Evolutionary conservation across 2,329 filamentous ascomycete species (phyloP).

Genomic region (Phaeophleospora eucalypticola): DNA sequence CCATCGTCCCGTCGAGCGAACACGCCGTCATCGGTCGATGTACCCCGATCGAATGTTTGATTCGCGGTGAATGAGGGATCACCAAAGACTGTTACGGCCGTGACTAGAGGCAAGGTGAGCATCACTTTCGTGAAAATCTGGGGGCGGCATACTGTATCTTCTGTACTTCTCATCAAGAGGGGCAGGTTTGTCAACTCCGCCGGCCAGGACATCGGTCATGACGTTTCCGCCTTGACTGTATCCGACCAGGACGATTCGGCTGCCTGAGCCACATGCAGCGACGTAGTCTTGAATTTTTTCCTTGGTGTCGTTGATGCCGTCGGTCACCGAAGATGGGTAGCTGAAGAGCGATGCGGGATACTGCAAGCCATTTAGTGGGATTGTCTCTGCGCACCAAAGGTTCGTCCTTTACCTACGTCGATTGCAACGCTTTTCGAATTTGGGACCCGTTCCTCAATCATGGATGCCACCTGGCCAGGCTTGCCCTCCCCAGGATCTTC

Average conservation of each 20-base stretch:
- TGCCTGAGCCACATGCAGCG: slow-evolving; percentile 20
- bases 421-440: slow-evolving; percentile 33
- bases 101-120: slow-evolving; percentile 19
- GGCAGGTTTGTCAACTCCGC: slow-evolving; percentile 22
- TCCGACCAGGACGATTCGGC: slow-evolving; percentile 33
- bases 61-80: slow-evolving; percentile 31
- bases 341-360: slow-evolving; percentile 5
- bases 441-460: slow-evolving; percentile 27
- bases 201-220: slow-evolving; percentile 4
- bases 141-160: slow-evolving; percentile 17
- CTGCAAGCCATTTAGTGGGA: too few species aligned
- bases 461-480: slow-evolving; percentile 28
- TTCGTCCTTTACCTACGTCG: slow-evolving; percentile 7
- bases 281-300: slow-evolving; percentile 28
- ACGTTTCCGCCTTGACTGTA: slow-evolving; percentile 30
- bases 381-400: too few species aligned
- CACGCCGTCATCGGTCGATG: slow-evolving; percentile 25
- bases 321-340: slow-evolving; percentile 27
- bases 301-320: slow-evolving; percentile 31
- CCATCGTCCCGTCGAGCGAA: slow-evolving; percentile 6
- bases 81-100: slow-evolving; percentile 33
- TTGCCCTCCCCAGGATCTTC: slow-evolving; percentile 27
- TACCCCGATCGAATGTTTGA: slow-evolving; percentile 31
- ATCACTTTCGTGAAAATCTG: neutral
- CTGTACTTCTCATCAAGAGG: slow-evolving; percentile 20